Evolutionary conservation across 805 yeast genomes (phyloP), one percentile per base, ranked within the genome.

Genomic region (Zygosaccharomyces bisporus): DNA sequence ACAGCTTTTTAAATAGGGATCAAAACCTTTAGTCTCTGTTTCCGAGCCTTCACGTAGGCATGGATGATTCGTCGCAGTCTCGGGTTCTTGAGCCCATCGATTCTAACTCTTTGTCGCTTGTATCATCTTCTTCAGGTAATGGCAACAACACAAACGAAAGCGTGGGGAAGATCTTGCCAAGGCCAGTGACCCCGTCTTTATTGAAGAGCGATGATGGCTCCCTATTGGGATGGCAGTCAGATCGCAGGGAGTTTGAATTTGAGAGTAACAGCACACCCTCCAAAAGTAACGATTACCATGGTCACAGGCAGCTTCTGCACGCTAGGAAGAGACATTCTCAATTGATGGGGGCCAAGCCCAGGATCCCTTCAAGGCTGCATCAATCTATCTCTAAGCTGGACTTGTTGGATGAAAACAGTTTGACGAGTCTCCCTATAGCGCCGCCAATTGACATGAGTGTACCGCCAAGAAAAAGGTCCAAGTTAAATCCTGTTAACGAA

Each of bases 201-300:
- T 12, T 30, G 13, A 46, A 41, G 5, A 44, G 33, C 14, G 33
- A 10, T 9, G 32, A 24, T 24, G 40, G 32, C 12, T 48, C 56
- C 10, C 50, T 56, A n/a, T 30, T 51, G 4, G 54, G 54, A 42
- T 60, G 64, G 64, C 58, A 57, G 46, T 46, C 52, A n/a, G 57
- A 54, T 8, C 43, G 49, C 18, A 54, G 50, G 23, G 66, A 61
- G 38, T 61, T 61, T 33, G 50, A 45, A 13, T 61, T 61, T 37
- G 52, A 60, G 13, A 56, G 64, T 36, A 61, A 60, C 40, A 58
- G 63, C 35, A 61, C 66, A n/a, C 66, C 66, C 1, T 49, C 61
- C 17, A 60, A 58, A 45, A 41, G 34, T 37, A 46, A 41, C 35
- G 45, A 45, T 32, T 39, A 43, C 36, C 35, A 21, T 4, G 44